Base-by-base conservation (phyloP, 768 basidiomycete genomes). In the Mycena latifolia region DNA sequence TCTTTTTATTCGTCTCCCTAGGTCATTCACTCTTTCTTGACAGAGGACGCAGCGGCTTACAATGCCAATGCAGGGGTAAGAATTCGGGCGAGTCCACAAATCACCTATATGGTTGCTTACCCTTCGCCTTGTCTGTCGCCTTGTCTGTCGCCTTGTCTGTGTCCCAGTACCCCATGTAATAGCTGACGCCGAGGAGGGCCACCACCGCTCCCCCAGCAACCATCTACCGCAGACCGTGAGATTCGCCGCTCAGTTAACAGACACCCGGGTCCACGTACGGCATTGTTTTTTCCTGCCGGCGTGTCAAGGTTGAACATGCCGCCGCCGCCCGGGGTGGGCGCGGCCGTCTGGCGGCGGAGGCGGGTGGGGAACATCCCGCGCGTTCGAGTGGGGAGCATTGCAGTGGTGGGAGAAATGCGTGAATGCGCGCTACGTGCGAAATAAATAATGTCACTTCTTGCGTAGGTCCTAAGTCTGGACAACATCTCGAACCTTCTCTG, bases 161-260 rank as follows among this genome's bases (percentile, higher is more conserved):
- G 39, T 35, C 63, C 63, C 63, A 64, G 17, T 35, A 64, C 15
- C 63, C 63, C 63, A 64, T 57, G n/a, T 58, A 58, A 24, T 64
- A 64, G 15, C 20, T 33, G 10, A 20, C 50, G 5, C 55, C 63
- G 31, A 58, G 29, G 9, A 58, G 2, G 0, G 63, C 37, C 41
- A 50, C 50, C 9, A 6, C 55, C 15, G 41, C 63, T 4, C 15
- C 63, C 11, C 29, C 15, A 2, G 43, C 50, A 3, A 64, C 18
- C n/a, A 58, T 10, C 63, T 64, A 41, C 18, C 10, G 22, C 33
- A 48, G 22, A 15, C 41, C 18, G 41, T 43, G 2, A 29, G 25
- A 6, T 14, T 35, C 48, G 5, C 27, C 1, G 20, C 7, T 39
- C 20, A 9, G 18, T 22, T 22, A 7, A 18, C 6, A 28, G 39